Evolutionary conservation across 768 basidiomycete genomes (phyloP), one percentile per base, ranked within the genome.

Genomic region (Dacryopinax spathularia): DNA sequence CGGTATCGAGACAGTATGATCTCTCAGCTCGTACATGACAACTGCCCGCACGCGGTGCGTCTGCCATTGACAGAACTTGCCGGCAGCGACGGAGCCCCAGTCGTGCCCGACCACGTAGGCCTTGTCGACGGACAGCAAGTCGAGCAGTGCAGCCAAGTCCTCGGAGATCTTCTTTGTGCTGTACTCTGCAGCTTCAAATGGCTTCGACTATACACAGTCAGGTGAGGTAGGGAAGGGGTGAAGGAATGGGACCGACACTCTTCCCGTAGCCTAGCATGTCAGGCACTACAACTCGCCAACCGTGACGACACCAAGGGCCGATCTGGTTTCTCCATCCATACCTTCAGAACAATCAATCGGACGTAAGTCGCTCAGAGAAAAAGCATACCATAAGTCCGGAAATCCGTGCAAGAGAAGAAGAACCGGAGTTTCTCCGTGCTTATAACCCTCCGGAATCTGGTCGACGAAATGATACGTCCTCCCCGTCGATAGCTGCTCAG

Each of bases 361-460:
- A n/a, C n/a, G n/a, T n/a, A n/a, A n/a, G n/a, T n/a, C n/a, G n/a
- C n/a, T n/a, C n/a, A n/a, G 33, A 34, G 29, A 36, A 34, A 16
- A 15, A 41, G 25, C 16, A 16, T 31, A 78, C 79, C 77, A 79
- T 34, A 77, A 71, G 69, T 91, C 89, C 15, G 89, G 89, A 70
- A 91, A 90, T 1, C 89, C 89, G 69, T 91, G 89, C 18, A 90
- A 66, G 70, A 85, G 86, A n/a, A 90, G 77, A 6, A 91, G 66
- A 1, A 87, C 84, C 0, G 75, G 75, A 6, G 75, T 77, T 20
- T 74, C 69, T 33, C 74, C 70, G 15, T 76, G 72, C 66, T 79
- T 72, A 66, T 79, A 77, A 41, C 73, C 65, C 16, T 63, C 66
- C 4, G 86, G 85, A n/a, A 76, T 66, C 72, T 89, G 82, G 71